These are phyloP conservation scores for Penicillium bovifimosum DNA, from an alignment of 495 filamentous ascomycete species.

Conservation along the genomic window DNA sequence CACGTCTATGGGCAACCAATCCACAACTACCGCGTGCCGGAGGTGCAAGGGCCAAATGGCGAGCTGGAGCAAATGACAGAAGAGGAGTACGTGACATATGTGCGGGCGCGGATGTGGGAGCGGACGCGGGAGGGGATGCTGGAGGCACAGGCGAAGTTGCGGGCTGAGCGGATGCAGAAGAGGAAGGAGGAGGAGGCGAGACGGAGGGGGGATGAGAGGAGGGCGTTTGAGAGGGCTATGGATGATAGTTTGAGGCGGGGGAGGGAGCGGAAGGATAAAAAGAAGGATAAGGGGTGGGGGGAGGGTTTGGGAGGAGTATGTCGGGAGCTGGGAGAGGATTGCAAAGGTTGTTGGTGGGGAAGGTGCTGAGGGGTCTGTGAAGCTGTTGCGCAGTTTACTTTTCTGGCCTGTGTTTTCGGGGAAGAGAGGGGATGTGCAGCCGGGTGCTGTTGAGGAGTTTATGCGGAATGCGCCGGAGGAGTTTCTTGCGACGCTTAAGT, in stretches of 20 bases:
- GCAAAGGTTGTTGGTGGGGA: constrained; percentile 23
- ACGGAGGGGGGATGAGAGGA: constrained; percentile 27
- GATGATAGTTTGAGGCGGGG: constrained; percentile 50
- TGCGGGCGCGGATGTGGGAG: constrained; percentile 90
- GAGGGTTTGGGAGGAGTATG: constrained; percentile 61
- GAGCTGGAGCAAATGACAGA: constrained; percentile 83
- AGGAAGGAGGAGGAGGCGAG: constrained; percentile 37
- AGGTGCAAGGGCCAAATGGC: constrained; percentile 39
- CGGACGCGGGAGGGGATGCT: constrained; percentile 63
- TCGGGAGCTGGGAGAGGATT: constrained; percentile 55
- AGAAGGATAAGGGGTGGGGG: constrained; percentile 39
- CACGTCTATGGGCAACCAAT: constrained; percentile 92
- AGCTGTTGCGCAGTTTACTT: constrained; percentile 43
- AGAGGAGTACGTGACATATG: constrained; percentile 81
- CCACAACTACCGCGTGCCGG: constrained; percentile 52
- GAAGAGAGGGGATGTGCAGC: constrained; percentile 51
- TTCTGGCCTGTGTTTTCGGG: constrained; percentile 77
- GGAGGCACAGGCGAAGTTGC: constrained; percentile 58
- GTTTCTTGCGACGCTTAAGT: constrained; percentile 61
- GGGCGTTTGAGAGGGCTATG: constrained; percentile 39
- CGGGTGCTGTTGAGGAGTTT: constrained; percentile 59
- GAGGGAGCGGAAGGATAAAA: constrained; percentile 42
- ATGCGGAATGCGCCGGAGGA: constrained; percentile 48
- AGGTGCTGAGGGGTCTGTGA: neutral
- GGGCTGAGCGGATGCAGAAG: constrained; percentile 49